Conservation (phyloP, 2,329 filamentous ascomycete species). For the Penicillium thymicola region DNA sequence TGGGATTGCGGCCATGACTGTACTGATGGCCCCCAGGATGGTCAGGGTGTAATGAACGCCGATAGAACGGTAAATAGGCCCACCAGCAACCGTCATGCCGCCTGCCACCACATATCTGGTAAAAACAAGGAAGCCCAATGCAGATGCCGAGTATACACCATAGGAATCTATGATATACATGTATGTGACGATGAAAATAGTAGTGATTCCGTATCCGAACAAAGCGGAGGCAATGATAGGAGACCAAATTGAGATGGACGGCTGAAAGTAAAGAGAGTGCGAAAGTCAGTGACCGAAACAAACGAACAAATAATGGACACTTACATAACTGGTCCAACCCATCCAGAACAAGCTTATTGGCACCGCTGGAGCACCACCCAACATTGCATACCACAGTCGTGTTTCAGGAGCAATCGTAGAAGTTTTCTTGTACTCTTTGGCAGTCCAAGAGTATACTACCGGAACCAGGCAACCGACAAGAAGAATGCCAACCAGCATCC, state of each 20-base stretch:
- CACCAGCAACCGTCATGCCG: slow-evolving; percentile 31
- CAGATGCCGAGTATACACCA: slow-evolving; percentile 49
- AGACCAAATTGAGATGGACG: slow-evolving; percentile 49
- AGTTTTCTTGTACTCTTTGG: neutral
- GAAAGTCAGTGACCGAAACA: neutral
- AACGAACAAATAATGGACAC: neutral
- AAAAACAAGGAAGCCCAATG: slow-evolving; percentile 42
- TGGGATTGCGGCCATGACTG: slow-evolving; percentile 41
- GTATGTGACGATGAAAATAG: slow-evolving; percentile 50
- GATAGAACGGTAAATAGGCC: slow-evolving; percentile 38
- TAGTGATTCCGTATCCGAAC: slow-evolving; percentile 50
- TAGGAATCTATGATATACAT: slow-evolving; percentile 59
- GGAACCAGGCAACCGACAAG: slow-evolving; percentile 41
- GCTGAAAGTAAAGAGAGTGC: neutral
- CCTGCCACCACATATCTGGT: slow-evolving; percentile 40
- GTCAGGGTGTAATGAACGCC: slow-evolving; percentile 41
- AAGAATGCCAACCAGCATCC: slow-evolving; percentile 42
- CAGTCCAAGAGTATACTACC: slow-evolving; percentile 45
- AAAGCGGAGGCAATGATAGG: slow-evolving; percentile 49
- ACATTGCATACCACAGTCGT: slow-evolving; percentile 52
- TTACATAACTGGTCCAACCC: slow-evolving; percentile 47
- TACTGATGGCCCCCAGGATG: slow-evolving; percentile 36
- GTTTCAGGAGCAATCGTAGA: slow-evolving; percentile 40
- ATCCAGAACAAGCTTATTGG: slow-evolving; percentile 57
- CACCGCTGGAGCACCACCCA: slow-evolving; percentile 47